Evolutionary conservation across 805 yeast species (phyloP).

Genomic region (Osmozyma mogii): DNA sequence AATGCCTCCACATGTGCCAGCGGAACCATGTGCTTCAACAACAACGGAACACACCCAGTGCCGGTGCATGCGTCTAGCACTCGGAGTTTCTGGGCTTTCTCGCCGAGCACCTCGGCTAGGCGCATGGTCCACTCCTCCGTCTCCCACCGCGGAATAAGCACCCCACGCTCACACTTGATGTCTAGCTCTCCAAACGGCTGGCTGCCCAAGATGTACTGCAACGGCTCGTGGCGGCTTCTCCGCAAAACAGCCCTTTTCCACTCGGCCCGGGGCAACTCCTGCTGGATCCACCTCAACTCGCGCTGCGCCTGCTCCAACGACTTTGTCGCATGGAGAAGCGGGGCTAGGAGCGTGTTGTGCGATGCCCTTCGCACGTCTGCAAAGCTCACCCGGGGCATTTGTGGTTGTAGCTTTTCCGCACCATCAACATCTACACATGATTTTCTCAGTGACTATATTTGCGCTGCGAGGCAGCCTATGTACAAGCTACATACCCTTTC

Average conservation of each 20-base stretch:
- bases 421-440: no score
- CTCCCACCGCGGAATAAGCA: conserved; percentile 88
- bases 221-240: conserved; percentile 53
- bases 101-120: conserved; percentile 19
- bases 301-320: conserved; percentile 35
- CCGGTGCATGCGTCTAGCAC: conserved; percentile 15
- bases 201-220: conserved; percentile 76
- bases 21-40: conserved; percentile 25
- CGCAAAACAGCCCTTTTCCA: conserved; percentile 47
- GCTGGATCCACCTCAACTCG: conserved; percentile 59
- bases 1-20: conserved; percentile 32
- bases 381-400: no score
- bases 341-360: conserved; percentile 24
- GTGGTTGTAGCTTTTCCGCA: no score
- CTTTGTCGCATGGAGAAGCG: conserved; percentile 24
- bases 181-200: conserved; percentile 80
- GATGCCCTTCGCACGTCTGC: no score
- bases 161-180: conserved; percentile 53
- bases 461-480: neutral
- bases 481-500: conserved; percentile 46
- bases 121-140: conserved; percentile 82
- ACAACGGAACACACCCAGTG: conserved; percentile 69
- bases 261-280: conserved; percentile 40
- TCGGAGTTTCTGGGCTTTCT: neutral
- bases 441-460: no score